Evolutionary conservation across 345 rosid genomes (phyloP), one percentile per base, ranked within the genome.

Genomic region (Eucalyptus erythrocorys): DNA sequence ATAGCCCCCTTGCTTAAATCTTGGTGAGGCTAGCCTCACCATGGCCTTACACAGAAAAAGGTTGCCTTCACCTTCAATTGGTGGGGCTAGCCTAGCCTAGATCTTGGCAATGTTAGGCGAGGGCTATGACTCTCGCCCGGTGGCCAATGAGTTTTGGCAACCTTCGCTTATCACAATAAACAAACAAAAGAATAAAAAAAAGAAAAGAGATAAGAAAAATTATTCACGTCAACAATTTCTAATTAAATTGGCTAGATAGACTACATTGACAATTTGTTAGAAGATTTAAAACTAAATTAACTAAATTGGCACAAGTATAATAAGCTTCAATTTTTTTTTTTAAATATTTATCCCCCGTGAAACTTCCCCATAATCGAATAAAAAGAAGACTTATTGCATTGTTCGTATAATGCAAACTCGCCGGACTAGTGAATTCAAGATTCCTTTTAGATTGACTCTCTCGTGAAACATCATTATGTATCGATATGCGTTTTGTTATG

Each of bases 191-290:
- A 55, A 59, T 26, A 61, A 8, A 59, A 27, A 59, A 6, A 27
- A 1, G 4, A 59, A 59, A 59, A 11, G 1, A 59, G 12, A 55
- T 9, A 21, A 59, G 5, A 61, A 64, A 13, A 30, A 30, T 3
- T 30, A 27, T 59, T 13, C 15, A 59, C 16, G 0, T 59, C 15
- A 59, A 30, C 8, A 3, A 59, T 59, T 59, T 59, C 32, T 27
- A 13, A 27, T 7, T 51, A 51, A 19, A 51, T 19, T 51, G 26
- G 57, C 10, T 11, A 3, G 3, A 57, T 59, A 7, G 4, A 59
- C 0, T 59, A 26, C 4, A 26, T 27, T 11, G 1, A 15, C 16
- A 27, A 59, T 9, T 24, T 12, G 4, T 59, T 0, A 59, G 7
- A 59, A 26, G 14, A 12, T 26, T 13, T 64, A 30, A 1, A 2